These are phyloP conservation scores for Penstemon newberryi DNA, from an alignment of 257 asterid species.

Conservation along the genomic window DNA sequence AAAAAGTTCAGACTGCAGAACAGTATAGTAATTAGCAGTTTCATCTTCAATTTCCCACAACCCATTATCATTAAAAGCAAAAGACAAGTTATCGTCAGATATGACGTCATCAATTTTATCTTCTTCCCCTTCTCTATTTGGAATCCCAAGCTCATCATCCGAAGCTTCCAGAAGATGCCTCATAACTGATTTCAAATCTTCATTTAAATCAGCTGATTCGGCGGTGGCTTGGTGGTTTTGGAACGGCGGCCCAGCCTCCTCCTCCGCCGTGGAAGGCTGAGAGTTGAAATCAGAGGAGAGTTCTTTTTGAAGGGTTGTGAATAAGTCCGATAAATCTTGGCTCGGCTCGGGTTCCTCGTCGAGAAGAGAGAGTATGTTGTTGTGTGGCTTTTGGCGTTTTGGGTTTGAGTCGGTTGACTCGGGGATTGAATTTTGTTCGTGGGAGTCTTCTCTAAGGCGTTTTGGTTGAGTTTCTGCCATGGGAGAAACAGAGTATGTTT, in stretches of 20 bases:
- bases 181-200: slow-evolving; percentile 51
- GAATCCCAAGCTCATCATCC: slow-evolving; percentile 67
- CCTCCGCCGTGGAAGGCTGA: slow-evolving; percentile 27
- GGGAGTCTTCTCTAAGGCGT: slow-evolving; percentile 60
- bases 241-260: slow-evolving; percentile 19
- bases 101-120: background rate
- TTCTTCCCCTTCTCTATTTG: slow-evolving; percentile 29
- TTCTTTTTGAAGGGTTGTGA: slow-evolving; percentile 64
- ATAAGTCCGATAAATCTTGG: slow-evolving; percentile 60
- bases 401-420: slow-evolving; percentile 8
- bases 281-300: slow-evolving; percentile 40
- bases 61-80: slow-evolving; percentile 26
- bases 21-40: slow-evolving; percentile 52
- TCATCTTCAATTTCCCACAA: slow-evolving; percentile 66
- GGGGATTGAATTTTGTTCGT: slow-evolving; percentile 7
- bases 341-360: slow-evolving; percentile 50
- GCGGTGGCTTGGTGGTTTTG: slow-evolving; percentile 5
- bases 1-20: slow-evolving; percentile 50
- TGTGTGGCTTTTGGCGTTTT: slow-evolving; percentile 60
- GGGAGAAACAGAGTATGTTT: background rate
- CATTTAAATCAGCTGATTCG: slow-evolving; percentile 40
- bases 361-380: slow-evolving; percentile 57
- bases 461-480: slow-evolving; percentile 72
- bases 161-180: slow-evolving; percentile 75
- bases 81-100: slow-evolving; percentile 18